Percentiles rank a stretch among this genome's conserved stretches.
phyloP scores from a whole-genome alignment of 805 yeast species.

The Barnettozyma botsteinii region DNA sequence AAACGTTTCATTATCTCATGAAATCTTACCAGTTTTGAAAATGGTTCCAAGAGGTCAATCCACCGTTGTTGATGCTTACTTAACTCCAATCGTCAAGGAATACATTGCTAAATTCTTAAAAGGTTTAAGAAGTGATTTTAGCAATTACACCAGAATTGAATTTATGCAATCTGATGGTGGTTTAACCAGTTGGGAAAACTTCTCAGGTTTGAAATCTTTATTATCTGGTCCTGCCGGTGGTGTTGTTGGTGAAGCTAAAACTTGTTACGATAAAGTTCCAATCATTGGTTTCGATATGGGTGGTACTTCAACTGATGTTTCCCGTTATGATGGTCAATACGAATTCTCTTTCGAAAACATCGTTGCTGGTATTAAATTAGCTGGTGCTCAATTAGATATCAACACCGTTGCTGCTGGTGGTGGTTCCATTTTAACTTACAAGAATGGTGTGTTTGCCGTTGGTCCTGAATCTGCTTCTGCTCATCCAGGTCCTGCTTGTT shows the following conservation, averaged over 20 bases:
- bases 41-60: slow-evolving; percentile 38
- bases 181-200: slow-evolving; percentile 44
- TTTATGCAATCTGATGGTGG: slow-evolving; percentile 62
- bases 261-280: slow-evolving; percentile 40
- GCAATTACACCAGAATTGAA: slow-evolving; percentile 33
- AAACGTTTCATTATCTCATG: slow-evolving; percentile 30
- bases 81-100: slow-evolving; percentile 38
- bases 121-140: slow-evolving; percentile 32
- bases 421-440: slow-evolving; percentile 30
- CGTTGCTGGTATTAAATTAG: slow-evolving; percentile 35
- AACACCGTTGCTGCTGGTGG: slow-evolving; percentile 36
- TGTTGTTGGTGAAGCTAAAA: slow-evolving; percentile 50
- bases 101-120: slow-evolving; percentile 33
- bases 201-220: slow-evolving; percentile 47
- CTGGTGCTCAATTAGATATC: slow-evolving; percentile 36
- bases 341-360: slow-evolving; percentile 29
- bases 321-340: slow-evolving; percentile 28
- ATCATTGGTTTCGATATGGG: slow-evolving; percentile 39
- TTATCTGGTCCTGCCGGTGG: slow-evolving; percentile 62
- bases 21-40: slow-evolving; percentile 33
- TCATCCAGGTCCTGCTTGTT: slow-evolving; percentile 46
- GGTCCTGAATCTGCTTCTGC: slow-evolving; percentile 45
- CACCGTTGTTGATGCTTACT: slow-evolving; percentile 37
- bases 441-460: slow-evolving; percentile 35
- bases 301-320: slow-evolving; percentile 37